Conservation (phyloP, 1,139 yeast genomes). For the Pichia sp. region DNA sequence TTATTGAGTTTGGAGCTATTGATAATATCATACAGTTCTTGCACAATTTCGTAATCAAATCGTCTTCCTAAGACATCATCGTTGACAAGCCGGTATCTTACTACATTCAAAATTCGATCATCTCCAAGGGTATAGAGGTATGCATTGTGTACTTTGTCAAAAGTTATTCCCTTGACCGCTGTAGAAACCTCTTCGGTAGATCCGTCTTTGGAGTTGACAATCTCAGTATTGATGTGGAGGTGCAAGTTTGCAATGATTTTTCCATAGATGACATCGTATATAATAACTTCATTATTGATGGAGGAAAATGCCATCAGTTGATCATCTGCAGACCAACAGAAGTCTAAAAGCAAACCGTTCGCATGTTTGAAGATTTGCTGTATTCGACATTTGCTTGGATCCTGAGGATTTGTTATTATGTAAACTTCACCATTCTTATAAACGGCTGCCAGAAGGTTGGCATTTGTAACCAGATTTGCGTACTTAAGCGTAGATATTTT, state of each 20-base stretch:
- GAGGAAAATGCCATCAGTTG: conserved; percentile 30
- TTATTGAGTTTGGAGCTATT: conserved; percentile 36
- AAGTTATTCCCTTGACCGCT: conserved; percentile 41
- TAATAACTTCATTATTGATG: conserved; percentile 26
- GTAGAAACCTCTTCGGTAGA: conserved; percentile 17
- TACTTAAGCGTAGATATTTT: conserved; percentile 27
- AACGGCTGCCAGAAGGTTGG: conserved; percentile 32
- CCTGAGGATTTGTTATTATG: conserved; percentile 23
- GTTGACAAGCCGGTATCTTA: conserved; percentile 13
- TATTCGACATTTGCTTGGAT: conserved; percentile 14
- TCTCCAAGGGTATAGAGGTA: conserved; percentile 46
- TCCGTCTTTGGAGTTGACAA: conserved; percentile 9
- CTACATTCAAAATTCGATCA: conserved; percentile 30
- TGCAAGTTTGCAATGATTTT: conserved; percentile 21
- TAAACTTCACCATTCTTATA: conserved; percentile 37
- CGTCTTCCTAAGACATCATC: conserved; percentile 21
- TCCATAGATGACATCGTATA: conserved; percentile 26
- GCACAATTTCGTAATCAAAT: conserved; percentile 24
- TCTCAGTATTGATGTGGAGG: conserved; percentile 14
- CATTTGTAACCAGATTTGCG: conserved; percentile 32
- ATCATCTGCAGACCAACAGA: conserved; percentile 36
- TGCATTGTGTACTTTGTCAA: conserved; percentile 39
- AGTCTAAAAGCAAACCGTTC: conserved; percentile 27
- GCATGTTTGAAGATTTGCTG: conserved; percentile 23
- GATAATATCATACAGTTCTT: conserved; percentile 35